A percentile compares a stretch with the other conserved stretches of the same genome.
Conservation (phyloP, 2,329 filamentous ascomycete genomes). For the Fusarium hainanense region DNA sequence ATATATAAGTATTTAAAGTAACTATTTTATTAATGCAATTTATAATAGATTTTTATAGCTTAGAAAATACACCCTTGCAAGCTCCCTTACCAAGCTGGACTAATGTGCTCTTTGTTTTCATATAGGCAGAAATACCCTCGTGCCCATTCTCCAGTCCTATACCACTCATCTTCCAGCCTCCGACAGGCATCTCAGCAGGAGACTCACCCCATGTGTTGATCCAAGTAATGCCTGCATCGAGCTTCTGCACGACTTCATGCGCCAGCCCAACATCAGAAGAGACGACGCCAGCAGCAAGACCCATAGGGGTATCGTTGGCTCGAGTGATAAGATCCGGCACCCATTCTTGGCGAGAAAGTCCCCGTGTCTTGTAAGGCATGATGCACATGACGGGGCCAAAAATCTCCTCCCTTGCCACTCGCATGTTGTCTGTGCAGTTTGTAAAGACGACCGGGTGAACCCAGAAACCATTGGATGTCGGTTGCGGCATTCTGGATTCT, state of each 20-base stretch:
- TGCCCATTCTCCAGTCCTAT: conserved; percentile 88
- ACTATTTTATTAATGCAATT: background rate
- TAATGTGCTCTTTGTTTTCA: conserved; percentile 87
- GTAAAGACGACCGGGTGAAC: conserved; percentile 86
- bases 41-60: conserved; percentile 58
- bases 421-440: conserved; percentile 85
- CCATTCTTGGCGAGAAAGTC: conserved; percentile 48
- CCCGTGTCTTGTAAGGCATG: conserved; percentile 71
- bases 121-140: conserved; percentile 82
- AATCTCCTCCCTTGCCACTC: conserved; percentile 83
- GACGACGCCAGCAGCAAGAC: conserved; percentile 86
- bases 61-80: conserved; percentile 75
- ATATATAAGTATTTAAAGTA: background rate
- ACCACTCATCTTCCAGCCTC: conserved; percentile 92
- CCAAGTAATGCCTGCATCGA: conserved; percentile 91
- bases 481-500: conserved; percentile 63
- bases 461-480: conserved; percentile 78
- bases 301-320: conserved; percentile 81
- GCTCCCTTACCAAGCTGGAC: conserved; percentile 79
- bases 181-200: conserved; percentile 91
- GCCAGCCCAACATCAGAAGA: conserved; percentile 79
- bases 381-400: conserved; percentile 90
- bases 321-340: conserved; percentile 76
- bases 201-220: conserved; percentile 94
- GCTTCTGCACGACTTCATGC: conserved; percentile 74